Evolutionary conservation across 2,329 filamentous ascomycete species (phyloP).

Genomic region (Fusarium sp.): DNA sequence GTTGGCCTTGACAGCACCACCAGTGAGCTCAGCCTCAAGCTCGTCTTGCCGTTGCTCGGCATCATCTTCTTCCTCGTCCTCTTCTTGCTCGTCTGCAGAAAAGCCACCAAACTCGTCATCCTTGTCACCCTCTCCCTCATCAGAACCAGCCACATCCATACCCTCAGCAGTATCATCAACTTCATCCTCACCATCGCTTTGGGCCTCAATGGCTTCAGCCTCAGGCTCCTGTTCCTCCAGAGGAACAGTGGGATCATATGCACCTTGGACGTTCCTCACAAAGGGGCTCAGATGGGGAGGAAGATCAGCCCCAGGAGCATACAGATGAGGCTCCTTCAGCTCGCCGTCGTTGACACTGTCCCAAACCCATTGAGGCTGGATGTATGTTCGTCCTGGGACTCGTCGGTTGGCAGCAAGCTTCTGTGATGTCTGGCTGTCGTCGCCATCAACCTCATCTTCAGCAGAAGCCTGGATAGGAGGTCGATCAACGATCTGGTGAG

Average conservation of each 20-base stretch:
- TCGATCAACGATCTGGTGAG: slow-evolving; percentile 94
- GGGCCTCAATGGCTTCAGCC: slow-evolving; percentile 79
- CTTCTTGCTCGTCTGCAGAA: slow-evolving; percentile 55
- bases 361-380: slow-evolving; percentile 99
- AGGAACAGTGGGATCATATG: slow-evolving; percentile 88
- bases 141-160: slow-evolving; percentile 60
- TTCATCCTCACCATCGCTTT: slow-evolving; percentile 61
- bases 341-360: slow-evolving; percentile 94
- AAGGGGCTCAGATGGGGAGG: slow-evolving; percentile 97
- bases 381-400: slow-evolving; percentile 89
- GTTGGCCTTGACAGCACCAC: slow-evolving; percentile 65
- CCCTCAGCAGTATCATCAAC: slow-evolving; percentile 56
- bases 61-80: slow-evolving; percentile 65
- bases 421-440: slow-evolving; percentile 69
- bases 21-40: slow-evolving; percentile 89
- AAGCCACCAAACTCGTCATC: slow-evolving; percentile 60
- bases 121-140: slow-evolving; percentile 56
- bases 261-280: slow-evolving; percentile 84
- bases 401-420: slow-evolving; percentile 70
- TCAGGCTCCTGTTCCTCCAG: slow-evolving; percentile 89
- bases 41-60: slow-evolving; percentile 83
- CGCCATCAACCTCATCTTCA: slow-evolving; percentile 55
- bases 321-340: slow-evolving; percentile 84
- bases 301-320: slow-evolving; percentile 86
- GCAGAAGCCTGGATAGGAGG: slow-evolving; percentile 73